Evolutionary conservation across 768 basidiomycete species (phyloP), one percentile per base, ranked within the genome.

Genomic region (Cubamyces lactineus): DNA sequence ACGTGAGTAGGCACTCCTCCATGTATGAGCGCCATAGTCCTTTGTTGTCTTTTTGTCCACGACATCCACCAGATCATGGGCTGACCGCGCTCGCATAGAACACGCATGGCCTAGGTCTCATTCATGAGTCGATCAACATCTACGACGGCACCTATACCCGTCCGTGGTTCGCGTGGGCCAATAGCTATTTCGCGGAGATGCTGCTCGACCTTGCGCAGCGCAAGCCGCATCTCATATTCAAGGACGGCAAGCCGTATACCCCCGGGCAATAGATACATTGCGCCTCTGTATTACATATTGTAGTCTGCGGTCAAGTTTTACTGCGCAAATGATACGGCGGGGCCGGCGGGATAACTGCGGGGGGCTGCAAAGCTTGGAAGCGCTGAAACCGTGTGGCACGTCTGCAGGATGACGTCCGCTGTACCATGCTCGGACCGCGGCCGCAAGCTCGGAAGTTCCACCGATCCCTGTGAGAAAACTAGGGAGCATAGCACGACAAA

Each of bases 171-270:
- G 89, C 90, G 21, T 91, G 89, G 89, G 90, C 86, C 15, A 91
- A 90, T 71, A 88, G 88, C 73, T 92, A 88, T 72, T 92, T 91
- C 69, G 85, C 90, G 39, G 90, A 92, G 76, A 90, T 91, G 88
- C 76, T 92, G 19, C 73, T 92, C 56, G 89, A 92, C 67, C 77
- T 92, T 38, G 90, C 91, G 43, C 77, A 83, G 64, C 80, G 89
- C 61, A 91, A 91, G 72, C 91, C 91, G 4, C 77, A 79, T 51
- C 77, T 92, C 28, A 83, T 92, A 50, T 79, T 92, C 71, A 81
- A 81, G 49, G 73, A 75, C 24, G 77, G 77, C 63, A 77, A 79
- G 66, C 80, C 82, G 52, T 91, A 91, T 66, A 79, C 65, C n/a
- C 82, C 83, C 34, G 84, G 83, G 3, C 70, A 79, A 65, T 64